Conservation (phyloP, 2,329 filamentous ascomycete genomes). For the Cladosporium sp. region DNA sequence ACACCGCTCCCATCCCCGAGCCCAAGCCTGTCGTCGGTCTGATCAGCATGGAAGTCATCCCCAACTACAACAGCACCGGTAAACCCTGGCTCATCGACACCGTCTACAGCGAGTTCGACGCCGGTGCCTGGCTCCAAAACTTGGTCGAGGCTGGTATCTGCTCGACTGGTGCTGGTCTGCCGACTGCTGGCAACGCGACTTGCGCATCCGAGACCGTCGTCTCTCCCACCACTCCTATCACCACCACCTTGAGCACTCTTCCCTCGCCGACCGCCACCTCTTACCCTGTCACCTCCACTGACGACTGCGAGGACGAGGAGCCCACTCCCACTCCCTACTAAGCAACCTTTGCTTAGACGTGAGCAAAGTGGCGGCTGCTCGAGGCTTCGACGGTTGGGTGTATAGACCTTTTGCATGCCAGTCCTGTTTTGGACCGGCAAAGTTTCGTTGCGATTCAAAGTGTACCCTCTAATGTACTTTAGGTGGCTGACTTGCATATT, state of each 20-base stretch:
- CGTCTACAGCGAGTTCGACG: conserved; percentile 36
- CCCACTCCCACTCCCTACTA: not conserved
- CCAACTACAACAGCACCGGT: conserved; percentile 22
- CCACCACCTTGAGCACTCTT: not conserved
- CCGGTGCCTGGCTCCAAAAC: conserved; percentile 36
- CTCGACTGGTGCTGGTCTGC: conserved; percentile 10
- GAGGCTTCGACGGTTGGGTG: not conserved
- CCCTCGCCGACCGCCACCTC: not conserved
- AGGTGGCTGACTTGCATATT: not conserved
- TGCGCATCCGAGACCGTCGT: conserved; percentile 3
- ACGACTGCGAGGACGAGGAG: conserved; percentile 1
- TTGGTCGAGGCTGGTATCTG: conserved; percentile 31
- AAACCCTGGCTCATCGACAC: conserved; percentile 31
- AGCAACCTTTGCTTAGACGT: not conserved
- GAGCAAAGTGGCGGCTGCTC: not conserved
- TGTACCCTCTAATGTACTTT: conserved; percentile 3
- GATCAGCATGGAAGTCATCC: conserved; percentile 28
- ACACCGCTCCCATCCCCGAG: conserved; percentile 32
- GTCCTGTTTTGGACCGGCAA: not conserved
- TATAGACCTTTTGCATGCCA: not conserved
- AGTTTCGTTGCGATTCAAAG: not conserved
- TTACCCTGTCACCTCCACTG: not conserved
- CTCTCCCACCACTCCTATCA: not conserved
- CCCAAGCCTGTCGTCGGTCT: conserved; percentile 31
- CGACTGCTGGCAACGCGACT: not conserved